These are phyloP conservation scores for Candida maesae DNA, from an alignment of 805 yeast species.

Conservation along the genomic window DNA sequence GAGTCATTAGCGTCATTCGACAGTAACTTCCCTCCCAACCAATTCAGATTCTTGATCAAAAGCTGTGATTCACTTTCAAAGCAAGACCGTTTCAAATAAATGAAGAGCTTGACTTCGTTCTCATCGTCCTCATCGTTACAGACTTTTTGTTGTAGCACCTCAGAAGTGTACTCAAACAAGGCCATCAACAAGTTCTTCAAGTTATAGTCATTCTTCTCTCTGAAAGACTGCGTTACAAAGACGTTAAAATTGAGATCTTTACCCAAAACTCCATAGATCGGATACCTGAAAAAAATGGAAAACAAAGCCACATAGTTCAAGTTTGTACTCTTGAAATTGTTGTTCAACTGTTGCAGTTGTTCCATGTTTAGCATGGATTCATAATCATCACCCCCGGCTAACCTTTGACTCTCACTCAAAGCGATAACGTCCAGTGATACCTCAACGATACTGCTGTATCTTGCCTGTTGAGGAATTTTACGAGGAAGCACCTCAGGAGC, in stretches of 20 bases:
- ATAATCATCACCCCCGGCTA: constrained; percentile 22
- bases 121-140: constrained; percentile 8
- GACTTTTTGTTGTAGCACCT: constrained; percentile 16
- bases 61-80: constrained; percentile 26
- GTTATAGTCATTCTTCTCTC: constrained; percentile 18
- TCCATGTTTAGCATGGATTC: neutral
- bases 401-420: constrained; percentile 30
- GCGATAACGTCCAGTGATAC: constrained; percentile 30
- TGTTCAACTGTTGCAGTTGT: constrained; percentile 19
- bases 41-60: constrained; percentile 24
- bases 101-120: constrained; percentile 17
- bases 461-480: constrained; percentile 27
- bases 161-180: constrained; percentile 24
- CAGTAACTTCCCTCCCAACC: constrained; percentile 27
- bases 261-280: constrained; percentile 21
- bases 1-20: constrained; percentile 19
- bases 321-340: constrained; percentile 18
- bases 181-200: constrained; percentile 25
- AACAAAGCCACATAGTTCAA: constrained; percentile 21
- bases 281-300: constrained; percentile 19
- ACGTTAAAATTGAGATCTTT: constrained; percentile 16
- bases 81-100: constrained; percentile 20
- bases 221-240: constrained; percentile 23
- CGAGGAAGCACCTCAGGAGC: constrained; percentile 29
- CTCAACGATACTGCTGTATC: constrained; percentile 24